Evolutionary conservation across 805 yeast species (phyloP).

Genomic region (Nakazawaea molendinolei): DNA sequence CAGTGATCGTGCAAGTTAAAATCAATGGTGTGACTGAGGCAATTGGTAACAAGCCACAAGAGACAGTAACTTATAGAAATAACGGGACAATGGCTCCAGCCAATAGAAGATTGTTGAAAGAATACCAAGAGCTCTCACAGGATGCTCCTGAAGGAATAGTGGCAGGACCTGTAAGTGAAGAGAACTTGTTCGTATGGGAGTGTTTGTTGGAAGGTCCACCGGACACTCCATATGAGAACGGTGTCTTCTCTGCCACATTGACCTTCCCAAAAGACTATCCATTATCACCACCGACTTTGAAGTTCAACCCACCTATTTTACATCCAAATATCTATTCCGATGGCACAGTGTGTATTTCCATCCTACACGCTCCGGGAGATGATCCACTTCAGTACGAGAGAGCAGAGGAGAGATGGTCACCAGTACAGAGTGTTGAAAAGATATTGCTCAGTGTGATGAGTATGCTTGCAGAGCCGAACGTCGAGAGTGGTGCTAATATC

Average conservation of each 20-base stretch:
- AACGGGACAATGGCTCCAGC: constrained; percentile 42
- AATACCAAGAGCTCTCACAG: constrained; percentile 74
- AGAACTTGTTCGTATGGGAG: constrained; percentile 44
- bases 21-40: too few species aligned
- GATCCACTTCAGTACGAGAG: constrained; percentile 94
- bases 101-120: constrained; percentile 79
- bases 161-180: constrained; percentile 72
- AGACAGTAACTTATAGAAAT: not conserved
- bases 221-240: constrained; percentile 46
- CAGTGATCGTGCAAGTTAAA: too few species aligned
- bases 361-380: constrained; percentile 93
- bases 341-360: constrained; percentile 94
- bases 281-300: constrained; percentile 83
- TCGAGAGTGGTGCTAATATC: constrained; percentile 90
- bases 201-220: constrained; percentile 45
- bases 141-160: constrained; percentile 94
- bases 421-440: constrained; percentile 96
- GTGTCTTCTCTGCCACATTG: constrained; percentile 78
- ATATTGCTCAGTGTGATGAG: constrained; percentile 87
- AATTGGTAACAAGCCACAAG: too few species aligned
- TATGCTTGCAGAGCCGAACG: constrained; percentile 95
- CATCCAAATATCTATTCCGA: constrained; percentile 94
- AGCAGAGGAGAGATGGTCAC: constrained; percentile 97
- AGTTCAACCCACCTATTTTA: constrained; percentile 75
- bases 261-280: constrained; percentile 89